phyloP scores from a whole-genome alignment of 1,284 basidiomycete genomes.

The Mycena sp. region DNA sequence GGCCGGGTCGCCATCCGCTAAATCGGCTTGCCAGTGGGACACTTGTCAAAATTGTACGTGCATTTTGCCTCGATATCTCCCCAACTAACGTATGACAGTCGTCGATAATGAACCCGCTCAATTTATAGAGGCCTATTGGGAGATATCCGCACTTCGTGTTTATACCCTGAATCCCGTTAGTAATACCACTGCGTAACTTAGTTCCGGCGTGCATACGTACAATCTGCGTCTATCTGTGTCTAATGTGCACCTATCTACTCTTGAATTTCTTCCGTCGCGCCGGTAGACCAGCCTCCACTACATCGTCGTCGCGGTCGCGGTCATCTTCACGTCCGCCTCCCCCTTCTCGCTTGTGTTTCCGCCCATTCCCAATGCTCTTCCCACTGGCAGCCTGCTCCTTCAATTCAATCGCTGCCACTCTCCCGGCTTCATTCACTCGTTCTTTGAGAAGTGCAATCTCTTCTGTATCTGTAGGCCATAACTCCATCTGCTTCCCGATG shows the following conservation, averaged over 20 bases:
- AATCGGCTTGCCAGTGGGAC: constrained; percentile 45
- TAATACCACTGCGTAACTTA: not conserved
- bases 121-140: constrained; percentile 71
- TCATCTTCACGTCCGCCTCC: constrained; percentile 67
- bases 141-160: constrained; percentile 64
- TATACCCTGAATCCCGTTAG: constrained; percentile 54
- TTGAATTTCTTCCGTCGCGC: constrained; percentile 57
- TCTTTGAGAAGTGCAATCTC: constrained; percentile 91
- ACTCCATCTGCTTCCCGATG: constrained; percentile 91
- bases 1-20: constrained; percentile 50
- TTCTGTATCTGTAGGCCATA: constrained; percentile 92
- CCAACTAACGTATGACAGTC: too few species aligned
- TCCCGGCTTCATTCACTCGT: constrained; percentile 88
- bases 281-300: constrained; percentile 84
- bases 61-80: not conserved
- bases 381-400: constrained; percentile 70
- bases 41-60: constrained; percentile 13
- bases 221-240: not conserved
- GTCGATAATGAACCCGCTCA: constrained; percentile 62
- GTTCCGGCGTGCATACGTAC: too few species aligned
- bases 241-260: constrained; percentile 37
- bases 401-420: constrained; percentile 85
- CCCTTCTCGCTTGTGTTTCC: constrained; percentile 61
- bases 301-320: constrained; percentile 87
- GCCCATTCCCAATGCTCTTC: constrained; percentile 53